Conservation (phyloP, 2,329 filamentous ascomycete species). For the Zasmidium citrigriseum region DNA sequence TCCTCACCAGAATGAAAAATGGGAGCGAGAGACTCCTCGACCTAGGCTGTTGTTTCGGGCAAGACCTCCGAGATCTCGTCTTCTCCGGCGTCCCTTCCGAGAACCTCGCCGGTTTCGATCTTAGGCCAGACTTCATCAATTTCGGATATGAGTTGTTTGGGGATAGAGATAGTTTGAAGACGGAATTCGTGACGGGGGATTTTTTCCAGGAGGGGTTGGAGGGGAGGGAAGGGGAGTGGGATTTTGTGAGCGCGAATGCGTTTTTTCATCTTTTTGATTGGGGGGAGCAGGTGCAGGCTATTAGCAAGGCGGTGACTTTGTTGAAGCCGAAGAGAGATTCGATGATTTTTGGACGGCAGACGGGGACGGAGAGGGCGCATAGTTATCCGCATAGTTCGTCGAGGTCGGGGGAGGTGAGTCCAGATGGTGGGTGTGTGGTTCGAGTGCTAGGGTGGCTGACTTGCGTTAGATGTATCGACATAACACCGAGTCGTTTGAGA, state of each 20-base stretch:
- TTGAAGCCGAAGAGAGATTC: slow-evolving; percentile 36
- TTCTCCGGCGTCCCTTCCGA: slow-evolving; percentile 38
- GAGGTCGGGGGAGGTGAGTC: slow-evolving; percentile 14
- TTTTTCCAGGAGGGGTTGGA: slow-evolving; percentile 30
- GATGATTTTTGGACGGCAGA: slow-evolving; percentile 44
- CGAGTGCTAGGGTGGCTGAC: too few species aligned
- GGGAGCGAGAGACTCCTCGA: slow-evolving; percentile 40
- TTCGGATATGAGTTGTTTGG: slow-evolving; percentile 42
- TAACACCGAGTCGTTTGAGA: slow-evolving; percentile 38
- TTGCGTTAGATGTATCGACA: slow-evolving; percentile 36
- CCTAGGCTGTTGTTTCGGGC: slow-evolving; percentile 43
- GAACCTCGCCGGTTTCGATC: slow-evolving; percentile 37
- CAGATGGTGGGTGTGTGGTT: too few species aligned
- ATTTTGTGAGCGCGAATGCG: slow-evolving; percentile 44
- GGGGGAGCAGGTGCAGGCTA: slow-evolving; percentile 41
- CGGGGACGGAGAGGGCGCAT: slow-evolving; percentile 35
- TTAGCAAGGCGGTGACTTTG: slow-evolving; percentile 34
- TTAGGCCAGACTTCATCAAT: slow-evolving; percentile 36
- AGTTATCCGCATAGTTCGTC: slow-evolving; percentile 19
- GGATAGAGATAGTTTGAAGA: slow-evolving; percentile 34
- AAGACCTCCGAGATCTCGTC: slow-evolving; percentile 42
- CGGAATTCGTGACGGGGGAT: slow-evolving; percentile 38
- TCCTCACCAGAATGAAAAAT: slow-evolving; percentile 28
- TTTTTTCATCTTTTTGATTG: slow-evolving; percentile 49
- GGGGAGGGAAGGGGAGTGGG: slow-evolving; percentile 25